A percentile compares a stretch with the other conserved stretches of the same genome.
Conservation (phyloP, 371 early-diverging fungal species). For the Apophysomyces sp. region DNA sequence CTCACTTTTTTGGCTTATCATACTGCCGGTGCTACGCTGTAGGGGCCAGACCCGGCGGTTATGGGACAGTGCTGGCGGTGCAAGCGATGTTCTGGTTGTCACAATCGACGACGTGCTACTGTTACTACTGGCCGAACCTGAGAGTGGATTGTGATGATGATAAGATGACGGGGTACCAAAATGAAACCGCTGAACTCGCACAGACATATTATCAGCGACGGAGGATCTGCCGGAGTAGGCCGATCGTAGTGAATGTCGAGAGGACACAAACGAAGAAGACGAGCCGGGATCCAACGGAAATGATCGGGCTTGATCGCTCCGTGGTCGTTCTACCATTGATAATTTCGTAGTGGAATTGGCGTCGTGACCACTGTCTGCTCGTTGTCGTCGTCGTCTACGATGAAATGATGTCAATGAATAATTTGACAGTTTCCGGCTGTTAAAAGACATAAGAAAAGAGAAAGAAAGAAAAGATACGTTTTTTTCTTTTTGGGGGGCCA, state of each 20-base stretch:
- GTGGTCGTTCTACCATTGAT: not conserved
- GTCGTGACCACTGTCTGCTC: constrained; percentile 17
- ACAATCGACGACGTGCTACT: not conserved
- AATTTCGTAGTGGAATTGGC: not conserved
- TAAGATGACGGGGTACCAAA: constrained; percentile 20
- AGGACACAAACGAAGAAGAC: not conserved
- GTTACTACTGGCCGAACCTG: not conserved
- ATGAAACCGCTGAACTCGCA: constrained; percentile 13
- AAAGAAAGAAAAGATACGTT: not conserved
- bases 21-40: not conserved
- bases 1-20: not conserved
- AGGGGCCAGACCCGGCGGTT: constrained; percentile 4
- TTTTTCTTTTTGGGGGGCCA: too few relatives aligned
- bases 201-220: constrained; percentile 10
- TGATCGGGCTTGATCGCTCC: not conserved
- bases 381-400: constrained; percentile 6
- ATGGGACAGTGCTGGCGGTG: not conserved
- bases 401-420: not conserved
- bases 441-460: not conserved
- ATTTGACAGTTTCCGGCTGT: not conserved
- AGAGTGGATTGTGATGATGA: not conserved
- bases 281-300: not conserved
- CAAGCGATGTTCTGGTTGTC: constrained; percentile 1
- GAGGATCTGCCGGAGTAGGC: constrained; percentile 12
- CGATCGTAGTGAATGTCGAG: constrained; percentile 11